Evolutionary conservation across 192 early-diverging fungal genomes (phyloP).

Genomic region (Backusella sp.): DNA sequence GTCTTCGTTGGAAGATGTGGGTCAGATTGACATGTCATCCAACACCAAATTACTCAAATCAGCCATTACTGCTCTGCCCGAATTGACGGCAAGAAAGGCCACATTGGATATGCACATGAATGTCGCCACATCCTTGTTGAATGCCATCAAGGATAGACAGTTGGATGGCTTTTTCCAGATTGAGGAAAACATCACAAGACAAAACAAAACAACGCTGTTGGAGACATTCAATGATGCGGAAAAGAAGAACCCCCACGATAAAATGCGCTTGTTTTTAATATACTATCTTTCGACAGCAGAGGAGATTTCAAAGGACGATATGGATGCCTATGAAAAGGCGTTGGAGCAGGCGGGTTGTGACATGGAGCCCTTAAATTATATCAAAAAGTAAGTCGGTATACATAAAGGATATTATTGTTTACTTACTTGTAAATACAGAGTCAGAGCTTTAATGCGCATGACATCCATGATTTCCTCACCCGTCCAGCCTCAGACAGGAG

Average conservation of each 20-base stretch:
- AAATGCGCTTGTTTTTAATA: slow-evolving; percentile 86
- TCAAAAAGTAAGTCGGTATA: slow-evolving; percentile 63
- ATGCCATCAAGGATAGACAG: slow-evolving; percentile 88
- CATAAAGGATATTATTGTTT: neutral
- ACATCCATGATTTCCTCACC: slow-evolving; percentile 49
- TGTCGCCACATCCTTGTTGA: slow-evolving; percentile 87
- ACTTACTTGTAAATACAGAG: slow-evolving; percentile 20
- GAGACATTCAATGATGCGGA: slow-evolving; percentile 82
- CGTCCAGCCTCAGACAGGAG: slow-evolving; percentile 28
- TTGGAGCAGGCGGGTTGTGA: slow-evolving; percentile 73
- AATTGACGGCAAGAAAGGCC: slow-evolving; percentile 91
- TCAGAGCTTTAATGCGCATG: slow-evolving; percentile 62
- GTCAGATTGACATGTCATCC: slow-evolving; percentile 71
- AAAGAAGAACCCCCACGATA: slow-evolving; percentile 83
- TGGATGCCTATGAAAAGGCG: slow-evolving; percentile 82
- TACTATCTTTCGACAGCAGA: slow-evolving; percentile 76
- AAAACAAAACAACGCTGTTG: slow-evolving; percentile 73
- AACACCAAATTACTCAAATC: slow-evolving; percentile 87
- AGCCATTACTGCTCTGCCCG: slow-evolving; percentile 91
- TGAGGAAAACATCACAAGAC: slow-evolving; percentile 85
- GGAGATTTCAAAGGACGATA: slow-evolving; percentile 76
- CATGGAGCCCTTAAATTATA: slow-evolving; percentile 73
- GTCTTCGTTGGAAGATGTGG: slow-evolving; percentile 76
- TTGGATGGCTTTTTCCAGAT: slow-evolving; percentile 92
- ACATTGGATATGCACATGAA: slow-evolving; percentile 99